Base-by-base conservation (phyloP, 345 rosid species). In the Adansonia digitata region DNA sequence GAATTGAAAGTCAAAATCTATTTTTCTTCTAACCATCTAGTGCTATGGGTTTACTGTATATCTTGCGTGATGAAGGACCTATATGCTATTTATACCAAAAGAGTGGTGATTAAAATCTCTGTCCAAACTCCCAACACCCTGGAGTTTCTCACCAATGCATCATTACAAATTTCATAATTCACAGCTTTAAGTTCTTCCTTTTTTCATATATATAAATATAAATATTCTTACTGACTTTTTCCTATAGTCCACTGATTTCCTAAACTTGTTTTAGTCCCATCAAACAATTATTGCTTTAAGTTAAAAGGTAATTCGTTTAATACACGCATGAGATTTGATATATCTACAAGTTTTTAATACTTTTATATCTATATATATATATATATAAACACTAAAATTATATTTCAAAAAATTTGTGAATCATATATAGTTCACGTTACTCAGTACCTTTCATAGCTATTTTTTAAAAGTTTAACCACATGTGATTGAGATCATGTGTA, bases 1-100 rank as follows among this genome's bases (percentile, higher is more conserved):
- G 43, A 43, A 53, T 43, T 15, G 24, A 17, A 49, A 51, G 74
- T 78, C 77, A 56, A 78, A 77, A 49, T 11, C 27, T 11, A 14
- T 2, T 12, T 35, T 13, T 22, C 4, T 0, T 5, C 11, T 18
- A 2, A 35, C 73, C 34, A 61, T 65, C 56, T 51, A 40, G 59
- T 62, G 46, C 35, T 46, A 52, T 27, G 65, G 64, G 27, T 70
- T 42, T 34, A 42, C 69, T 49, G 56, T 24, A 45, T 3, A 22
- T 13, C 5, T 43, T 8, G 5, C 46, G 17, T 61, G 7, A 20
- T 66, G 42, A 57, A 53, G 48, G 76, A 34, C 61, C 61, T 34
- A 6, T 13, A 0, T 22, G n/a, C 11, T 6, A n/a, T 31, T 18
- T 8, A 34, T 35, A 42, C 35, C 26, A 39, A 77, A 77, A 39